Conservation (phyloP, 352 stramenopile species). For the Globisporangium paddicum region DNA sequence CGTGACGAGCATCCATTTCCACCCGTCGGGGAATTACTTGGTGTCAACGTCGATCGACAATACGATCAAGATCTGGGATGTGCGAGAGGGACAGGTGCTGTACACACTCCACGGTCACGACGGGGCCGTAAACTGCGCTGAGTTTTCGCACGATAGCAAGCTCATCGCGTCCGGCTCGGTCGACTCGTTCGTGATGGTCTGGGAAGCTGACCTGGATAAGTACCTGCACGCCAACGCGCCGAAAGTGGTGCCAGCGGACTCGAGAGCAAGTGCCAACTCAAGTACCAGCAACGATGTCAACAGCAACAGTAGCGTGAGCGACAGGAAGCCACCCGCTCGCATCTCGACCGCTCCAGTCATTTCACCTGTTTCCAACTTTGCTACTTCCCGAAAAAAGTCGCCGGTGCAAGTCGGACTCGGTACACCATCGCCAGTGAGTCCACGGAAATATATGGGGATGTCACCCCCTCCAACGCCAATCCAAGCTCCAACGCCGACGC, state of each 20-base stretch:
- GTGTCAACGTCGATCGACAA: constrained; percentile 87
- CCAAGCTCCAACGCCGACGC: constrained; percentile 27
- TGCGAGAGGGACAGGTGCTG: constrained; percentile 89
- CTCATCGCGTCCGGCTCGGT: constrained; percentile 64
- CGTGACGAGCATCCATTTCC: constrained; percentile 83
- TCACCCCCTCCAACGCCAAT: constrained; percentile 34
- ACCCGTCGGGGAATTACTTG: constrained; percentile 89
- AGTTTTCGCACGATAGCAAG: constrained; percentile 70
- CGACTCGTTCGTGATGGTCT: constrained; percentile 84
- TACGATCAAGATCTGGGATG: constrained; percentile 91
- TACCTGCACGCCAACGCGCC: constrained; percentile 48
- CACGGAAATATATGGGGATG: constrained; percentile 1
- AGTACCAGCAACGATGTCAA: neutral
- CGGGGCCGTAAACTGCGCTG: constrained; percentile 52
- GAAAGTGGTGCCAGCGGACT: constrained; percentile 11
- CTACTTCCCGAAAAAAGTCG: neutral
- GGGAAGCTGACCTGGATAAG: constrained; percentile 79
- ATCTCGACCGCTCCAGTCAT: constrained; percentile 5
- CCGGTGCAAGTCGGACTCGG: neutral
- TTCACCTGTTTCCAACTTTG: neutral
- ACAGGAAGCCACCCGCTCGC: neutral
- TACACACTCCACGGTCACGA: constrained; percentile 91
- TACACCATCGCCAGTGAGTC: neutral
- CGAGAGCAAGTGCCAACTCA: neutral
- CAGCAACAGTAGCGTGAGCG: constrained; percentile 1